A percentile compares a stretch with the other conserved stretches of the same genome.
phyloP scores from a whole-genome alignment of 345 rosid species.

The Linum trigynum region DNA sequence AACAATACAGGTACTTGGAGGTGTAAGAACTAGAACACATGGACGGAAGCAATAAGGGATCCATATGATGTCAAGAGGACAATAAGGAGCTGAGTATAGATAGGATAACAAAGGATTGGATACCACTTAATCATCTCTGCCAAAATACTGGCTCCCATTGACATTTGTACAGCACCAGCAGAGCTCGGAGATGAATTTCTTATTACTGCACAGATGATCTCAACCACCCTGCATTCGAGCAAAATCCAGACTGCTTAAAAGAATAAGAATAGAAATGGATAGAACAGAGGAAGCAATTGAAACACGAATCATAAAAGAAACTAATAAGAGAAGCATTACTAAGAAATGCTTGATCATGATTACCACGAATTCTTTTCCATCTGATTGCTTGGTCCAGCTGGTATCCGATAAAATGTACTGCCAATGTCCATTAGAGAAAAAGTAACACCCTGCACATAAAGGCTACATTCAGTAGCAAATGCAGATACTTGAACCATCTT shows the following conservation, averaged over 20 bases:
- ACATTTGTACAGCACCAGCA: slow-evolving; percentile 50
- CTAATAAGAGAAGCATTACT: neutral
- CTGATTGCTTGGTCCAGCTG: slow-evolving; percentile 28
- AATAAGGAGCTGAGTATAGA: neutral
- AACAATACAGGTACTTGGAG: neutral
- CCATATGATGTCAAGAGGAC: slow-evolving; percentile 1
- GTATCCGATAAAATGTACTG: slow-evolving; percentile 39
- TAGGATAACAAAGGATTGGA: neutral
- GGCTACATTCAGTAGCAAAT: neutral
- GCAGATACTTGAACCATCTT: no score
- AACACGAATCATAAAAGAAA: neutral
- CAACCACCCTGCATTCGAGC: slow-evolving; percentile 53
- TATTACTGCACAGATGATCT: slow-evolving; percentile 54
- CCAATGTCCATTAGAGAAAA: slow-evolving; percentile 59
- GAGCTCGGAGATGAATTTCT: slow-evolving; percentile 50
- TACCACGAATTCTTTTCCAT: slow-evolving; percentile 63
- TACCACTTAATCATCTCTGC: slow-evolving; percentile 75
- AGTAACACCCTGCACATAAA: slow-evolving; percentile 48
- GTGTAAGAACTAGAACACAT: neutral
- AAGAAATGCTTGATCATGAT: slow-evolving; percentile 7
- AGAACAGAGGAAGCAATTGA: slow-evolving; percentile 6
- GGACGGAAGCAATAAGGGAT: slow-evolving; percentile 2
- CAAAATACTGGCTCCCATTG: slow-evolving; percentile 62
- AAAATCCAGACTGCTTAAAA: neutral
- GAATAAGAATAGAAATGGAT: neutral